A percentile compares a stretch with the other conserved stretches of the same genome.
phyloP scores from a whole-genome alignment of 2,329 filamentous ascomycete genomes.

The Colletotrichum orbiculare region DNA sequence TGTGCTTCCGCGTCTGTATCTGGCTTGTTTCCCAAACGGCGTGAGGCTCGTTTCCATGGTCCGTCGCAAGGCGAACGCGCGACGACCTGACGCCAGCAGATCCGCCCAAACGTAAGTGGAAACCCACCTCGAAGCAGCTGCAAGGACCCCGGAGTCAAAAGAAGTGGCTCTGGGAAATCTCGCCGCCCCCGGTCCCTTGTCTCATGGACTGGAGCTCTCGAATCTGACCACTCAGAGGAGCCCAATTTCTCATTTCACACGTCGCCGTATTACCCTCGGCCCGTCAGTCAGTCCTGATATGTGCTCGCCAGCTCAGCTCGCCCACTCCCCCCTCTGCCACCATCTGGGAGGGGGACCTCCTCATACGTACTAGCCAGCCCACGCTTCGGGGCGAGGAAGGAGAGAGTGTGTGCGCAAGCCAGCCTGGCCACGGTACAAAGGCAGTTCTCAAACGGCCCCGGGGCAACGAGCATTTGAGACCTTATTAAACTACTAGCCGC shows the following conservation, averaged over 20 bases:
- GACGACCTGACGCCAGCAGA: neutral
- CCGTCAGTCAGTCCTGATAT: slow-evolving; percentile 1
- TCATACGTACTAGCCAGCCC: too few species aligned
- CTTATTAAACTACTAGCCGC: slow-evolving; percentile 19
- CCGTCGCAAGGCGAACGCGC: slow-evolving; percentile 6
- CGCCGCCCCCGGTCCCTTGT: slow-evolving; percentile 18
- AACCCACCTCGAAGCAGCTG: slow-evolving; percentile 25
- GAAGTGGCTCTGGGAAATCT: slow-evolving; percentile 10
- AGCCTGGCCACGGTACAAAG: slow-evolving; percentile 14
- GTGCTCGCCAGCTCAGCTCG: neutral
- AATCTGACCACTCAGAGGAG: slow-evolving; percentile 29
- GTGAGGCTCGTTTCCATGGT: neutral
- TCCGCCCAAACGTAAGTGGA: slow-evolving; percentile 23
- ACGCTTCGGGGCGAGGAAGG: neutral
- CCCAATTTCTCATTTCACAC: slow-evolving; percentile 35
- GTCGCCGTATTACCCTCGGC: slow-evolving; percentile 17
- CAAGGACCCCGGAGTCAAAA: slow-evolving; percentile 14
- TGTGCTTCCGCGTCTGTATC: neutral
- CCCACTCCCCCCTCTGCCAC: neutral
- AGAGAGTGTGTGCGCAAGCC: neutral
- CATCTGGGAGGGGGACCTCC: too few species aligned
- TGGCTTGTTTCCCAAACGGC: too few species aligned
- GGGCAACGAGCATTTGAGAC: slow-evolving; percentile 23
- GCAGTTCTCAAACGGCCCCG: slow-evolving; percentile 34
- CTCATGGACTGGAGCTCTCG: slow-evolving; percentile 18